These are phyloP conservation scores for Curvularia sp. DNA, from an alignment of 2,329 filamentous ascomycete genomes.

Conservation along the genomic window DNA sequence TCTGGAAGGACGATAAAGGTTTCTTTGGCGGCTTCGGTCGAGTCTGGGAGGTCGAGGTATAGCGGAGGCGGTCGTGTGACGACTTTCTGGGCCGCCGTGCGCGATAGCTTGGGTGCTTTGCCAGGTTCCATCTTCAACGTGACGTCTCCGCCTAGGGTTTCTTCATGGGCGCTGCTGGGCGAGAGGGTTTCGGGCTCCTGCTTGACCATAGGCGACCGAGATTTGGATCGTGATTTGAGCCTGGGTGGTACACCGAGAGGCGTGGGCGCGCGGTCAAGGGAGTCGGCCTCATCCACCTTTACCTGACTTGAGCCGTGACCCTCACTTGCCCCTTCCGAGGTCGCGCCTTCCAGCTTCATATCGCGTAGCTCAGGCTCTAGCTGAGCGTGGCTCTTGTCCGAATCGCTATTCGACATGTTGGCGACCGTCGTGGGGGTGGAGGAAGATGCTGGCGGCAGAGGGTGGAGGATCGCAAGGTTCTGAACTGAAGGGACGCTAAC, in stretches of 20 bases:
- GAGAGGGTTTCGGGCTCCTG: slow-evolving; percentile 48
- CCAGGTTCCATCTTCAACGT: slow-evolving; percentile 67
- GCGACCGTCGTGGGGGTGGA: slow-evolving; percentile 22
- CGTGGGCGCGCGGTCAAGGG: slow-evolving; percentile 36
- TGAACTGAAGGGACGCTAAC: slow-evolving; percentile 24
- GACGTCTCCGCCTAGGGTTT: slow-evolving; percentile 66
- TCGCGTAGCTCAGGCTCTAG: slow-evolving; percentile 56
- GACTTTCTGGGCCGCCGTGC: slow-evolving; percentile 76
- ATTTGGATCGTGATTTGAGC: slow-evolving; percentile 39
- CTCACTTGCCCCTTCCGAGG: slow-evolving; percentile 24
- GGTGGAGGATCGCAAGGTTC: slow-evolving; percentile 16
- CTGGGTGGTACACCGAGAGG: slow-evolving; percentile 39
- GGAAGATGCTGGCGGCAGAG: slow-evolving; percentile 20
- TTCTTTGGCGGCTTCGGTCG: slow-evolving; percentile 75
- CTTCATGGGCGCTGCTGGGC: slow-evolving; percentile 55
- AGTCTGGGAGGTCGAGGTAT: slow-evolving; percentile 78
- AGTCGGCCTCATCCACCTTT: slow-evolving; percentile 37
- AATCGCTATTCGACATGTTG: slow-evolving; percentile 52
- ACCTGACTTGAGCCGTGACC: slow-evolving; percentile 30
- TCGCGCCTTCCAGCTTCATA: slow-evolving; percentile 54
- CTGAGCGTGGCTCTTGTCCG: slow-evolving; percentile 44
- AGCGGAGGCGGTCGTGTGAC: slow-evolving; percentile 68
- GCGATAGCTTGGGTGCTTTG: slow-evolving; percentile 73
- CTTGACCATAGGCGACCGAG: slow-evolving; percentile 45
- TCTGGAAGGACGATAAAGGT: slow-evolving; percentile 82